Evolutionary conservation across 2,329 filamentous ascomycete species (phyloP).

Genomic region (Monilinia aucupariae): DNA sequence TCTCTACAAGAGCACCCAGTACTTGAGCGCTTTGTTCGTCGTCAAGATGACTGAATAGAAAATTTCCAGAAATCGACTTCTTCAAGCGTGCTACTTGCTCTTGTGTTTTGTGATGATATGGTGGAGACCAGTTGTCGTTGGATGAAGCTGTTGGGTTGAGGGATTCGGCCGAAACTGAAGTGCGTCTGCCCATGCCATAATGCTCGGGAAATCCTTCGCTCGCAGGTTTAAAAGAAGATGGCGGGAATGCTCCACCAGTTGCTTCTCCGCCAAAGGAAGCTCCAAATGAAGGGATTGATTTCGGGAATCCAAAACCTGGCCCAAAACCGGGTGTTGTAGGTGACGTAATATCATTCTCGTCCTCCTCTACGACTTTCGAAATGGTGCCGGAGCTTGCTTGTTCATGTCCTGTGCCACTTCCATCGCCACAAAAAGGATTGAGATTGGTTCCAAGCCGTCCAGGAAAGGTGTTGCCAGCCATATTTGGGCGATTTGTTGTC

Average conservation of each 20-base stretch:
- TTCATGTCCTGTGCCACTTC: constrained; percentile 26
- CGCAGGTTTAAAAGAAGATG: constrained; percentile 37
- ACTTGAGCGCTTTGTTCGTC: constrained; percentile 88
- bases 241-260: constrained; percentile 41
- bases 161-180: constrained; percentile 94
- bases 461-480: constrained; percentile 73
- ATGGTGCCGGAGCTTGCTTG: constrained; percentile 54
- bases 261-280: constrained; percentile 44
- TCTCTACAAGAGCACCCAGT: constrained; percentile 85
- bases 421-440: constrained; percentile 66
- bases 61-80: constrained; percentile 79
- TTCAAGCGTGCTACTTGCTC: constrained; percentile 79
- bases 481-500: constrained; percentile 39
- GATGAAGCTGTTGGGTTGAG: constrained; percentile 80
- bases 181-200: constrained; percentile 89
- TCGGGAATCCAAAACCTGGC: constrained; percentile 44
- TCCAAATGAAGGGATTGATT: constrained; percentile 36
- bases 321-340: constrained; percentile 52
- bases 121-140: constrained; percentile 86
- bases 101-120: constrained; percentile 72
- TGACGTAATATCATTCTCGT: constrained; percentile 73
- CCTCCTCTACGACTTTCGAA: constrained; percentile 41
- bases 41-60: constrained; percentile 89
- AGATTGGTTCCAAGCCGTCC: constrained; percentile 61
- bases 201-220: constrained; percentile 77